Evolutionary conservation across 306 rosid species (phyloP).

Genomic region (Parietaria judaica): DNA sequence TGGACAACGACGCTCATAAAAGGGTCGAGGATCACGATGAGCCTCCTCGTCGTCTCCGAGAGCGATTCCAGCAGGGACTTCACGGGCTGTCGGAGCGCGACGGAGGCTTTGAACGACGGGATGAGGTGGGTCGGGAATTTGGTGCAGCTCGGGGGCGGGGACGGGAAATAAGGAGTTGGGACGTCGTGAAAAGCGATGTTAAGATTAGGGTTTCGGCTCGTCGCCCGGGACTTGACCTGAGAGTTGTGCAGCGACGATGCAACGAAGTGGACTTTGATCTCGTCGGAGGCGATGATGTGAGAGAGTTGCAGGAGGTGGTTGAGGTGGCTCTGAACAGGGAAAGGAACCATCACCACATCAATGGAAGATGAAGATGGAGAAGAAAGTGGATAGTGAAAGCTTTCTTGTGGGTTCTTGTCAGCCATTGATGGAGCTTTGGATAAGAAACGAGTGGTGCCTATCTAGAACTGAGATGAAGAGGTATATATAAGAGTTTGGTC

Average conservation of each 20-base stretch:
- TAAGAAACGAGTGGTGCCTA: too few species aligned
- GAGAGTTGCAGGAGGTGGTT: slow-evolving; percentile 56
- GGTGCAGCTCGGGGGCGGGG: slow-evolving; percentile 28
- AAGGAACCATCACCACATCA: slow-evolving; percentile 36
- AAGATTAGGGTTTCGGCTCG: slow-evolving; percentile 21
- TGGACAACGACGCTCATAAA: background rate
- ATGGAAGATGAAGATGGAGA: slow-evolving; percentile 1
- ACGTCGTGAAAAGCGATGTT: slow-evolving; percentile 32
- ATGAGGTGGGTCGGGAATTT: slow-evolving; percentile 37
- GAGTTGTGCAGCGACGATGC: slow-evolving; percentile 31
- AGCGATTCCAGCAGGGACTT: background rate
- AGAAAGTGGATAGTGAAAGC: too few species aligned
- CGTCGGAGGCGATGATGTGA: slow-evolving; percentile 27
- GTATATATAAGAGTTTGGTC: too few species aligned
- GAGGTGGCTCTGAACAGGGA: slow-evolving; percentile 57
- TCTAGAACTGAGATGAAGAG: too few species aligned
- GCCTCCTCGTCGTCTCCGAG: background rate
- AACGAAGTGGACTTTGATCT: slow-evolving; percentile 39
- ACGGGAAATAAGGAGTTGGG: slow-evolving; percentile 29
- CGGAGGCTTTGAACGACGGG: slow-evolving; percentile 32
- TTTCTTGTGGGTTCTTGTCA: too few species aligned
- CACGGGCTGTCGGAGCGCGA: slow-evolving; percentile 14
- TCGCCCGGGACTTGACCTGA: slow-evolving; percentile 31
- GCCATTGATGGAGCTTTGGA: too few species aligned
- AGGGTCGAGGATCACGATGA: slow-evolving; percentile 7